A percentile compares a stretch with the other conserved stretches of the same genome.
These are phyloP conservation scores for Peniophora sp. DNA, from an alignment of 1,284 basidiomycete genomes.

Conservation along the genomic window DNA sequence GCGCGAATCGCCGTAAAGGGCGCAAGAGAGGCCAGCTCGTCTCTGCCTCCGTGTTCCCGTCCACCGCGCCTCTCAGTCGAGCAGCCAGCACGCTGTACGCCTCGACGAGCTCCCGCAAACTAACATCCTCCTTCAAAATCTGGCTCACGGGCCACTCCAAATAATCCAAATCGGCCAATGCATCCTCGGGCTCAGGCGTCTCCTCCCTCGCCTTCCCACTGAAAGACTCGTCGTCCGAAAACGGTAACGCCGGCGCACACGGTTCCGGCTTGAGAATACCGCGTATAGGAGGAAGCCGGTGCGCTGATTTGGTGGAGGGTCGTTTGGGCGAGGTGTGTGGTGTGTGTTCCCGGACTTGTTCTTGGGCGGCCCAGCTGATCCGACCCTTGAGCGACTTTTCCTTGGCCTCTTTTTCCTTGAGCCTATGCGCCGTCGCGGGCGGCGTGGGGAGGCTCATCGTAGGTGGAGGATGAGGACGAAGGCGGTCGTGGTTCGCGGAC, in stretches of 20 bases:
- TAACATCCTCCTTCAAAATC: slow-evolving; percentile 41
- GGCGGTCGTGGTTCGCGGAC: neutral
- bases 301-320: slow-evolving; percentile 12
- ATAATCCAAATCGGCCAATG: slow-evolving; percentile 54
- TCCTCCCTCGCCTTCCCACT: slow-evolving; percentile 35
- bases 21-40: slow-evolving; percentile 64
- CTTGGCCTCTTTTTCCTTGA: slow-evolving; percentile 7
- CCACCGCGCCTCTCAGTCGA: slow-evolving; percentile 46
- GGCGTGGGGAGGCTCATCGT: slow-evolving; percentile 12
- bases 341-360: slow-evolving; percentile 6
- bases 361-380: too few species aligned
- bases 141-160: slow-evolving; percentile 51
- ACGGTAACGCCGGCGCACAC: slow-evolving; percentile 25
- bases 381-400: too few species aligned
- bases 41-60: slow-evolving; percentile 41
- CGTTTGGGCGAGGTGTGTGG: slow-evolving; percentile 7
- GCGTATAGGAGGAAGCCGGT: slow-evolving; percentile 35
- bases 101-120: slow-evolving; percentile 53
- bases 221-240: slow-evolving; percentile 22
- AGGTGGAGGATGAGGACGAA: too few species aligned
- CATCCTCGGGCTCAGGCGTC: slow-evolving; percentile 65
- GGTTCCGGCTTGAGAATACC: slow-evolving; percentile 58
- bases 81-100: slow-evolving; percentile 63
- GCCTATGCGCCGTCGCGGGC: slow-evolving; percentile 7
- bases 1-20: slow-evolving; percentile 47